Percentiles rank a stretch among this genome's conserved stretches.
Conservation (phyloP, 2,329 filamentous ascomycete species). For the Bipolaris cookei region DNA sequence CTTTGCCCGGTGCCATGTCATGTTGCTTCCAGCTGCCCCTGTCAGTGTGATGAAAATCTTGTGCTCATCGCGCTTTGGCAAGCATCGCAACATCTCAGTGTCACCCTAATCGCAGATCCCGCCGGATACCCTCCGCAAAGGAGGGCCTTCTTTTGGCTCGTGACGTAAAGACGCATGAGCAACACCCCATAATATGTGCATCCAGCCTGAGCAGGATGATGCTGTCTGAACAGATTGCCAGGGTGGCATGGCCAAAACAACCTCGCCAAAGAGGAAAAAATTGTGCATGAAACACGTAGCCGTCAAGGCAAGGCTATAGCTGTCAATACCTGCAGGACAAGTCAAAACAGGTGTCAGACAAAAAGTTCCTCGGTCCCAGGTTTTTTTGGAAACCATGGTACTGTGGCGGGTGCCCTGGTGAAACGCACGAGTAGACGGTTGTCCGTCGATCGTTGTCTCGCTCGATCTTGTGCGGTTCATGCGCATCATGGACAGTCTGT, state of each 20-base stretch:
- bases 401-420: constrained; percentile 2
- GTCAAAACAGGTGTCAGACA: constrained; percentile 15
- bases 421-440: constrained; percentile 11
- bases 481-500: constrained; percentile 11
- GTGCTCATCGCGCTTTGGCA: neutral
- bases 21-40: neutral
- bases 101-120: constrained; percentile 10
- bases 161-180: constrained; percentile 1
- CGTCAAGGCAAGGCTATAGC: constrained; percentile 4
- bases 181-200: constrained; percentile 7
- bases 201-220: constrained; percentile 1
- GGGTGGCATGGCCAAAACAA: constrained; percentile 2
- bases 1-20: constrained; percentile 1
- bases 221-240: neutral
- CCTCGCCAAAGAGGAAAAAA: neutral
- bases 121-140: constrained; percentile 7
- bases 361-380: constrained; percentile 5
- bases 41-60: constrained; percentile 1
- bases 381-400: constrained; percentile 5
- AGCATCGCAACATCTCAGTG: constrained; percentile 10
- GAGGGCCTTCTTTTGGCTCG: constrained; percentile 1
- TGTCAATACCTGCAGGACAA: constrained; percentile 10
- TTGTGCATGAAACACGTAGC: constrained; percentile 13
- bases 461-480: neutral
- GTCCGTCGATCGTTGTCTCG: constrained; percentile 3